Evolutionary conservation across 345 rosid genomes (phyloP).

Genomic region (Barbarea vulgaris): DNA sequence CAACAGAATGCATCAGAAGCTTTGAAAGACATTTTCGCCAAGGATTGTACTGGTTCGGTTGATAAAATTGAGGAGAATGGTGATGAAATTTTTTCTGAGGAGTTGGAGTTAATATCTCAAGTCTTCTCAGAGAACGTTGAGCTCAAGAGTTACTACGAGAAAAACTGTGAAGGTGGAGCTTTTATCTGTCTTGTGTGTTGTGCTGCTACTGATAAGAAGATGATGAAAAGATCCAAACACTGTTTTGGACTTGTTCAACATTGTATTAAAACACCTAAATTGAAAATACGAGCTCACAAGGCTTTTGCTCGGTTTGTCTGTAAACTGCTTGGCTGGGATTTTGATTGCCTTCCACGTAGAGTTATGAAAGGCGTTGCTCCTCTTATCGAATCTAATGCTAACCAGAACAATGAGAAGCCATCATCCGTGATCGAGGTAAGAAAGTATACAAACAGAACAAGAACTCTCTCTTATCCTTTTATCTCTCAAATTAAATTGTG

Average conservation of each 20-base stretch:
- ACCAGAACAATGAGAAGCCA: slow-evolving; percentile 27
- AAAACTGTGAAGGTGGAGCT: slow-evolving; percentile 48
- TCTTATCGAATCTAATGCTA: slow-evolving; percentile 22
- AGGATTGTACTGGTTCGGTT: slow-evolving; percentile 37
- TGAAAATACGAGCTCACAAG: slow-evolving; percentile 57
- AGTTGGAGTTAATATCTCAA: slow-evolving; percentile 47
- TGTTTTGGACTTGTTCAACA: slow-evolving; percentile 67
- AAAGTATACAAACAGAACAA: not conserved
- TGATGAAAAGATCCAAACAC: slow-evolving; percentile 58
- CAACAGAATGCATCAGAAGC: slow-evolving; percentile 48
- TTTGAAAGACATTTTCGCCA: slow-evolving; percentile 45
- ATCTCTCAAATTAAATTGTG: not conserved
- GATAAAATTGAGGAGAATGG: slow-evolving; percentile 41
- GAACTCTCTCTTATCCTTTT: slow-evolving; percentile 1
- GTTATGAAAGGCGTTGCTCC: slow-evolving; percentile 44
- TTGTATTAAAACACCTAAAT: slow-evolving; percentile 47
- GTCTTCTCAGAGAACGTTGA: slow-evolving; percentile 53
- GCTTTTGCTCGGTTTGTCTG: slow-evolving; percentile 66
- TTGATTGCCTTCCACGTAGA: slow-evolving; percentile 26
- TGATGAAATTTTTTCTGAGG: slow-evolving; percentile 36
- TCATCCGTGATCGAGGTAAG: slow-evolving; percentile 28
- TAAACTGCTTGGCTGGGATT: slow-evolving; percentile 73
- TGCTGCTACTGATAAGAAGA: slow-evolving; percentile 51
- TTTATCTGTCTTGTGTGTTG: slow-evolving; percentile 65
- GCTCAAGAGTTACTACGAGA: slow-evolving; percentile 64